Evolutionary conservation across 768 basidiomycete species (phyloP), one percentile per base, ranked within the genome.

Genomic region (Suillus subalutaceus): DNA sequence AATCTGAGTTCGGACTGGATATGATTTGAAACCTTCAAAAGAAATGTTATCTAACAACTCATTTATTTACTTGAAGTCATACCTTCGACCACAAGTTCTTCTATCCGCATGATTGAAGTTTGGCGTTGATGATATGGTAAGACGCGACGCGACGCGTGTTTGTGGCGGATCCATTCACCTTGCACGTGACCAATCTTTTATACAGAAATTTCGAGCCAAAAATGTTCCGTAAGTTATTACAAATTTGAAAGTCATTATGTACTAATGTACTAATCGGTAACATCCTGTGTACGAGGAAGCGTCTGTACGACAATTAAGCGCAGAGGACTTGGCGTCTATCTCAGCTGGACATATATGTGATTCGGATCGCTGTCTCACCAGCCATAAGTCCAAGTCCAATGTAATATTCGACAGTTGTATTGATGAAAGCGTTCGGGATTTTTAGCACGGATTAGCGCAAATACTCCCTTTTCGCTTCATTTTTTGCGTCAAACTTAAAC

Each of bases 11-110:
- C 97, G 87, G 37, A 96, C 95, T 12, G 97, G 96, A 76, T 99
- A 98, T 2, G 95, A 97, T 77, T 99, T 99, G 85, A 99, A 99
- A 57, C 97, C 96, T 94, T 69, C 12, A 55, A 26, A 40, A 3
- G 16, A 32, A 30, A 20, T 3, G 44, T 70, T 23, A 71, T 59
- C 23, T n/a, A 60, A 58, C 30, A 18, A 50, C 1, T 1, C 9
- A 15, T 15, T 6, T 1, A 18, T 23, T 5, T 7, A n/a, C 18
- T 37, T 26, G 46, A n/a, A 38, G 37, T 65, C 77, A 41, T 71
- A 87, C 94, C 95, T 78, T 99, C 97, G 63, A 99, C 85, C 65
- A 99, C 91, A 35, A 99, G 88, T 73, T 99, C 97, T 75, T 97
- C 94, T 70, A 97, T 96, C 70, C 95, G 84, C 96, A 97, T 97